Percentiles rank a stretch among this genome's conserved stretches.
Evolutionary conservation across 2,329 filamentous ascomycete genomes (phyloP).

Genomic region (Colletotrichum somersetense): DNA sequence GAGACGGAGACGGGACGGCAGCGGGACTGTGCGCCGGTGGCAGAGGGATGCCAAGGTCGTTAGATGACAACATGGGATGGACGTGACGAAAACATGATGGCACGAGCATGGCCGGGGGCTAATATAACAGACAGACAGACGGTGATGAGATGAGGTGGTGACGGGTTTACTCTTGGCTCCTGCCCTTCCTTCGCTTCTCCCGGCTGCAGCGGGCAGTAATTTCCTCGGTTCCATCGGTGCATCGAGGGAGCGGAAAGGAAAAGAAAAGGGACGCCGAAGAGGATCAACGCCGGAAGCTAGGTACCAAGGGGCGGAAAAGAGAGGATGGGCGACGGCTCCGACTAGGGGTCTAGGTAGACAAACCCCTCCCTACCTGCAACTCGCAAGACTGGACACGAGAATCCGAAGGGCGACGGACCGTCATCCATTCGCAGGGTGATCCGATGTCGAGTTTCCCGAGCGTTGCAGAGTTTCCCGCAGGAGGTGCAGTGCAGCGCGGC

Average conservation of each 20-base stretch:
- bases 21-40: background rate
- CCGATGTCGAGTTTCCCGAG: background rate
- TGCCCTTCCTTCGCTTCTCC: background rate
- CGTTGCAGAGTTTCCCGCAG: constrained; percentile 3
- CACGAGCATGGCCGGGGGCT: background rate
- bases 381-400: background rate
- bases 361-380: too few species aligned
- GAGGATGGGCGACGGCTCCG: background rate
- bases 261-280: background rate
- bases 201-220: background rate
- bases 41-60: constrained; percentile 8
- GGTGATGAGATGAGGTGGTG: background rate
- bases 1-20: background rate
- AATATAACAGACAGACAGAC: background rate
- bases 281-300: background rate
- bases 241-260: background rate
- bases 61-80: background rate
- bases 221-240: constrained; percentile 2
- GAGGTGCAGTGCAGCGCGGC: background rate
- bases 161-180: background rate
- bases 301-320: background rate
- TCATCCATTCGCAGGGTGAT: too few species aligned
- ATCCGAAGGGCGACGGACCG: background rate
- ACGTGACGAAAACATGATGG: background rate
- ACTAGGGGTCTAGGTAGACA: too few species aligned